Base-by-base conservation (phyloP, 139 green algal genomes). In the Ostreobium quekettii region DNA sequence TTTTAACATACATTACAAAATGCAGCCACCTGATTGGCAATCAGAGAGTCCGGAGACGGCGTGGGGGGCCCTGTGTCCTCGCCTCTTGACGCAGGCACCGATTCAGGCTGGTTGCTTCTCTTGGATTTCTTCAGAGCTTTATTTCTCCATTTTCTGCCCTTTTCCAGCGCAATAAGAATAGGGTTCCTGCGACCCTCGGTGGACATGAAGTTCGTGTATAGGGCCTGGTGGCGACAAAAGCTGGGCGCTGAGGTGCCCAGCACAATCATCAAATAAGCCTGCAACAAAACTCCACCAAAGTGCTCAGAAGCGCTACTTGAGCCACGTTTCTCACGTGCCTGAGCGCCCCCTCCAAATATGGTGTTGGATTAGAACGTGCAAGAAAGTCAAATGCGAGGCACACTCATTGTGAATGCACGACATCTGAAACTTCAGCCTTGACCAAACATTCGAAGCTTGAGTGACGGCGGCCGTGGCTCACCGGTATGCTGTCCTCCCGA, bases 201-300 rank as follows among this genome's bases (percentile, higher is more conserved):
- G 15, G 42, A 53, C 42, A 53, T 19, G 19, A 53, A 53, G 19
- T 53, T 53, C 15, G 15, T 26, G 19, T 53, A 53, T 26, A 53
- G 3, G 7, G 42, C 5, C 53, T 68, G 61, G 36, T 68, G 61
- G 31, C 42, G 24, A 29, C 61, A 68, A 36, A 68, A 68, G 36
- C 31, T 56, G 8, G 61, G 35, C 31, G 42, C 38, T 4, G 61
- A 53, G 30, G 35, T 11, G n/a, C 61, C 61, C 35, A 68, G 11
- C 3, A n/a, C 61, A n/a, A 68, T 36, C 61, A 68, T 68, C n/a
- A 56, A 3, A 56, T 68, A 68, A 29, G 61, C 61, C 58, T 65
- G 22, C 47, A 38, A 28, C 28, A n/a, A n/a, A n/a, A n/a, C n/a
- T n/a, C n/a, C n/a, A n/a, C n/a, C n/a, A n/a, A n/a, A n/a, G n/a